These are phyloP conservation scores for Nigrograna mackinnonii DNA, from an alignment of 2,329 filamentous ascomycete species.

Conservation along the genomic window DNA sequence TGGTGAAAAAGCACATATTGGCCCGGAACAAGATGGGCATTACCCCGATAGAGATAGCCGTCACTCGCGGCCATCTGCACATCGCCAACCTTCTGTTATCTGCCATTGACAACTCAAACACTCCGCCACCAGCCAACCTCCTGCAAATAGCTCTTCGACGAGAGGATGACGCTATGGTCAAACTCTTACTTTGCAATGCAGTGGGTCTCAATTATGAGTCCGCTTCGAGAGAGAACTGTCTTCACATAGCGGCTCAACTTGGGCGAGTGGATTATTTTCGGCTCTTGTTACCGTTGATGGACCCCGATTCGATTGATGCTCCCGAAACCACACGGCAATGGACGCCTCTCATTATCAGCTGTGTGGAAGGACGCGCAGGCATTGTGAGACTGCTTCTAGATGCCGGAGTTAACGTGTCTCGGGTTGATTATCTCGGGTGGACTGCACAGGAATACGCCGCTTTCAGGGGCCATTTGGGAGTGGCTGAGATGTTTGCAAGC, in stretches of 20 bases:
- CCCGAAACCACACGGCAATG: conserved; percentile 15
- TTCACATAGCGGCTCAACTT: conserved; percentile 6
- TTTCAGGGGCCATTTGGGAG: conserved; percentile 35
- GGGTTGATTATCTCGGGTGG: conserved; percentile 35
- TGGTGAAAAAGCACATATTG: background rate
- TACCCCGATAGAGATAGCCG: background rate
- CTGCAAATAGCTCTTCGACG: conserved; percentile 1
- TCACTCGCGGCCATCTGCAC: background rate
- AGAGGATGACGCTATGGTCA: conserved; percentile 4
- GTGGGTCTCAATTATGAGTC: conserved; percentile 1
- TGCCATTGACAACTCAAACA: background rate
- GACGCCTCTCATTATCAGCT: conserved; percentile 40
- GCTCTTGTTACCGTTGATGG: conserved; percentile 1
- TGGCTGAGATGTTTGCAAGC: conserved; percentile 20
- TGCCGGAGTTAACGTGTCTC: conserved; percentile 20
- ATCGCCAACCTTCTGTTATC: background rate
- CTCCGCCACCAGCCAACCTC: background rate
- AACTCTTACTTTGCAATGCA: conserved; percentile 2
- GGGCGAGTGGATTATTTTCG: conserved; percentile 7
- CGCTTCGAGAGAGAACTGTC: conserved; percentile 3
- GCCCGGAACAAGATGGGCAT: background rate
- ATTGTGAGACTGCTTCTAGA: conserved; percentile 29
- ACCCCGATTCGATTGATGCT: conserved; percentile 3
- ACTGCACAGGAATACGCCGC: conserved; percentile 39
- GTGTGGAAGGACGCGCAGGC: conserved; percentile 23